Percentiles rank a stretch among this genome's conserved stretches.
Conservation (phyloP, 2,329 filamentous ascomycete genomes). For the Colletotrichum trifolii region DNA sequence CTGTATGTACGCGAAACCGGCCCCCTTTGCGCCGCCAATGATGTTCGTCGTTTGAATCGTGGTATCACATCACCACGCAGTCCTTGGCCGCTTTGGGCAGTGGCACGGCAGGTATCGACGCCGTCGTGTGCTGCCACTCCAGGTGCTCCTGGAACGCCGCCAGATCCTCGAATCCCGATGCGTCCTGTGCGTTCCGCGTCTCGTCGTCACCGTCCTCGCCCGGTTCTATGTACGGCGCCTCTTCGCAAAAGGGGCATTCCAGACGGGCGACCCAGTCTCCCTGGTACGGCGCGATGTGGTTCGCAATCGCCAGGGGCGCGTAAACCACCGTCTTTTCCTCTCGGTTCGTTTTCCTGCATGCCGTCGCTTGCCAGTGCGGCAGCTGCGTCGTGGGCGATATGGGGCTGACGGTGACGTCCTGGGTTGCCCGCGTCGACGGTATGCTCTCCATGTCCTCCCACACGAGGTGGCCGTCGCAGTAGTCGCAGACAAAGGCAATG, state of each 20-base stretch:
- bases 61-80: conserved; percentile 59
- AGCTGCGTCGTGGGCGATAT: conserved; percentile 38
- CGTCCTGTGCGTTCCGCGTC: conserved; percentile 58
- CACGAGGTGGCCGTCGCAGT: conserved; percentile 69
- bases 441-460: conserved; percentile 67
- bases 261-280: conserved; percentile 64
- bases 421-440: conserved; percentile 54
- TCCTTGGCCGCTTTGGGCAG: conserved; percentile 47
- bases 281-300: conserved; percentile 62
- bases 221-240: conserved; percentile 53
- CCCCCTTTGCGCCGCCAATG: conserved; percentile 20
- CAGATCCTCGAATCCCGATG: conserved; percentile 60
- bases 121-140: conserved; percentile 64
- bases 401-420: conserved; percentile 16
- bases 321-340: conserved; percentile 64
- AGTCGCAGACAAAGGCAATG: conserved; percentile 70
- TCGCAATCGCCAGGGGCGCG: conserved; percentile 67
- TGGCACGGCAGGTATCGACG: conserved; percentile 47
- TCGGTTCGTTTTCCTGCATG: conserved; percentile 48
- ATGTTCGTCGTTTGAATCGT: conserved; percentile 8
- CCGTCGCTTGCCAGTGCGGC: conserved; percentile 64
- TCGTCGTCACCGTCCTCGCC: conserved; percentile 64
- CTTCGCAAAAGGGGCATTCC: conserved; percentile 68
- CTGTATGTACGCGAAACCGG: conserved; percentile 20
- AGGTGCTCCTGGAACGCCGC: conserved; percentile 64